These are phyloP conservation scores for Podospora fimiseda DNA, from an alignment of 495 filamentous ascomycete species.

Conservation along the genomic window DNA sequence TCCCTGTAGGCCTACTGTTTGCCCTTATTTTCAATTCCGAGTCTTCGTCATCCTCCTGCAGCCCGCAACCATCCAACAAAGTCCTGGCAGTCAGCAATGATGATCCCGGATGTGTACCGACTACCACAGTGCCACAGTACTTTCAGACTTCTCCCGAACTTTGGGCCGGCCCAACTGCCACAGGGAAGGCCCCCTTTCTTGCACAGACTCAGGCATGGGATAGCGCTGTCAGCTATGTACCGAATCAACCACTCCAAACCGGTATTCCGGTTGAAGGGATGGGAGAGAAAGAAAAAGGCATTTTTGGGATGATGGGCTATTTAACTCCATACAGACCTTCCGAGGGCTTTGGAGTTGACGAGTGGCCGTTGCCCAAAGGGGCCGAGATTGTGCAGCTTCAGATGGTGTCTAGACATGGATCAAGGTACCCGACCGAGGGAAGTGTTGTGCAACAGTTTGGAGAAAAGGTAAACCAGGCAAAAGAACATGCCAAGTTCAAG, in stretches of 20 bases:
- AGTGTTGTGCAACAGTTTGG: slow-evolving; percentile 51
- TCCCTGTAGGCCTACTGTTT: background rate
- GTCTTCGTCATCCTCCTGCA: background rate
- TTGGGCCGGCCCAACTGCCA: slow-evolving; percentile 49
- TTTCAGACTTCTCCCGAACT: slow-evolving; percentile 47
- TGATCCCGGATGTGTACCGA: background rate
- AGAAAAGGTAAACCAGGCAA: slow-evolving; percentile 52
- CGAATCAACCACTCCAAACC: slow-evolving; percentile 54
- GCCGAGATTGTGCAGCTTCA: slow-evolving; percentile 54
- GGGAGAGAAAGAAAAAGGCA: slow-evolving; percentile 36
- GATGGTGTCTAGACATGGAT: slow-evolving; percentile 72
- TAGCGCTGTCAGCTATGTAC: slow-evolving; percentile 39
- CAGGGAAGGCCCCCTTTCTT: slow-evolving; percentile 49
- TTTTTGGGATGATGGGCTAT: slow-evolving; percentile 50
- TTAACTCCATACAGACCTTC: slow-evolving; percentile 38
- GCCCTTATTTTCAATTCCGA: background rate
- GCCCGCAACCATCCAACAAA: background rate
- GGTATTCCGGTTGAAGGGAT: slow-evolving; percentile 40
- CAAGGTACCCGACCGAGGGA: slow-evolving; percentile 62
- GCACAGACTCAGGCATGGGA: slow-evolving; percentile 52
- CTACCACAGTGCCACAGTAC: slow-evolving; percentile 42
- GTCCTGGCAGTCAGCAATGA: background rate
- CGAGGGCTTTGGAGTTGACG: slow-evolving; percentile 50
- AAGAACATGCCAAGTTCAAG: slow-evolving; percentile 45
- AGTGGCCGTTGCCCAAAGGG: slow-evolving; percentile 49